A percentile compares a stretch with the other conserved stretches of the same genome.
These are phyloP conservation scores for Immersiella caudata DNA, from an alignment of 495 filamentous ascomycete genomes.

Conservation along the genomic window DNA sequence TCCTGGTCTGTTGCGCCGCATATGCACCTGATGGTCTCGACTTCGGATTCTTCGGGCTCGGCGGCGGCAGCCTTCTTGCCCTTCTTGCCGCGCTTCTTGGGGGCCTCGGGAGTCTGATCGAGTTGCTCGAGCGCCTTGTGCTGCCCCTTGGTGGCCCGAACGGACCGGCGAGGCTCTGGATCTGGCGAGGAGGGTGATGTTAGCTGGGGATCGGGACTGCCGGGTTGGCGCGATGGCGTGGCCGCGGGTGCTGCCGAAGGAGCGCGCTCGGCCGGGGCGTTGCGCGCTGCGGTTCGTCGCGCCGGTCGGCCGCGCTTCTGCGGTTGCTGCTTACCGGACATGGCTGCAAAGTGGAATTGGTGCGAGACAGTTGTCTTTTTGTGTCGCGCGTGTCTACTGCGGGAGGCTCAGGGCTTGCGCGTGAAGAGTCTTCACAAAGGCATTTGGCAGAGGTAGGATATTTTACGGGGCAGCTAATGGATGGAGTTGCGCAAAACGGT, in stretches of 20 bases:
- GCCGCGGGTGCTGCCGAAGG: not conserved
- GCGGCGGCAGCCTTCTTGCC: constrained; percentile 52
- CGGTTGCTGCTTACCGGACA: constrained; percentile 41
- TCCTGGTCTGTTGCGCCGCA: constrained; percentile 88
- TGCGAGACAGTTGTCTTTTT: not conserved
- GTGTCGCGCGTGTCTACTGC: constrained; percentile 32
- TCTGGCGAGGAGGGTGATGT: constrained; percentile 34
- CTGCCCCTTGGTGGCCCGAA: constrained; percentile 92
- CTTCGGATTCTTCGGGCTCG: constrained; percentile 64
- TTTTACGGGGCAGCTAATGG: constrained; percentile 35
- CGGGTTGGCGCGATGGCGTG: constrained; percentile 14
- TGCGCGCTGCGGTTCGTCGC: constrained; percentile 11
- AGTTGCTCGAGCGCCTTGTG: constrained; percentile 82
- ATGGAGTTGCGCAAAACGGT: constrained; percentile 19
- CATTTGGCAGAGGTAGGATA: constrained; percentile 32
- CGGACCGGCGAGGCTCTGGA: constrained; percentile 89
- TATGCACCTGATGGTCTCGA: constrained; percentile 82
- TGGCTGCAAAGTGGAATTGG: constrained; percentile 25
- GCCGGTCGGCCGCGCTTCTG: constrained; percentile 17
- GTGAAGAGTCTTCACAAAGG: constrained; percentile 35
- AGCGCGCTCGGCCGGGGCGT: constrained; percentile 7
- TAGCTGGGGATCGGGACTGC: constrained; percentile 26
- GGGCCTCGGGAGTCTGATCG: constrained; percentile 62
- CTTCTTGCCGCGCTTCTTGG: constrained; percentile 64
- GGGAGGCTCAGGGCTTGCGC: constrained; percentile 32